A percentile compares a stretch with the other conserved stretches of the same genome.
Conservation (phyloP, 495 filamentous ascomycete genomes). For the Rhypophila decipiens region DNA sequence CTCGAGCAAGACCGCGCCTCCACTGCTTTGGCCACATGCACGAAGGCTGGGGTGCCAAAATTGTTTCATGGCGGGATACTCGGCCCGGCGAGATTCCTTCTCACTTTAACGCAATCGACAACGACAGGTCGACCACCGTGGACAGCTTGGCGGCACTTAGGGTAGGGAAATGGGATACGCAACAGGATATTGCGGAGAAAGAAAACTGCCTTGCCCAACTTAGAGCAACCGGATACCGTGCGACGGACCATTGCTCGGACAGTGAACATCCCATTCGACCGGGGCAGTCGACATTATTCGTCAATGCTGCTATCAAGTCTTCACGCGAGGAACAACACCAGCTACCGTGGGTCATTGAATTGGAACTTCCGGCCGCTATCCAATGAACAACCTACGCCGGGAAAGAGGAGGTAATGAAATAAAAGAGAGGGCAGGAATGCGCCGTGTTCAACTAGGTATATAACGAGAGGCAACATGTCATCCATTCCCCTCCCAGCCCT, state of each 20-base stretch:
- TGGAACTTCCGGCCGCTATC: conserved; percentile 55
- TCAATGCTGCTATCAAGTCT: conserved; percentile 62
- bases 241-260: conserved; percentile 26
- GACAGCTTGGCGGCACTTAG: conserved; percentile 35
- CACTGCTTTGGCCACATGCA: conserved; percentile 75
- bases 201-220: neutral
- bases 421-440: no score
- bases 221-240: conserved; percentile 13
- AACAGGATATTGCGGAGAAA: conserved; percentile 4
- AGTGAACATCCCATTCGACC: conserved; percentile 31
- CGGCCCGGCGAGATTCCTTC: conserved; percentile 13
- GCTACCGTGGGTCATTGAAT: conserved; percentile 57
- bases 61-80: conserved; percentile 47
- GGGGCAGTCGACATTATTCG: conserved; percentile 60
- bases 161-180: conserved; percentile 7
- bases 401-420: no score
- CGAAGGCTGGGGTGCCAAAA: conserved; percentile 64
- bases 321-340: conserved; percentile 38
- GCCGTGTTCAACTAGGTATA: no score
- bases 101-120: conserved; percentile 33
- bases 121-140: conserved; percentile 27
- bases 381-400: no score
- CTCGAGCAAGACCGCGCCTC: conserved; percentile 46
- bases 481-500: no score
- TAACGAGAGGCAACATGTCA: no score